A percentile compares a stretch with the other conserved stretches of the same genome.
These are phyloP conservation scores for Thinopyrum obtusiflorum DNA, from an alignment of 202 grass and related monocot genomes.

Conservation along the genomic window DNA sequence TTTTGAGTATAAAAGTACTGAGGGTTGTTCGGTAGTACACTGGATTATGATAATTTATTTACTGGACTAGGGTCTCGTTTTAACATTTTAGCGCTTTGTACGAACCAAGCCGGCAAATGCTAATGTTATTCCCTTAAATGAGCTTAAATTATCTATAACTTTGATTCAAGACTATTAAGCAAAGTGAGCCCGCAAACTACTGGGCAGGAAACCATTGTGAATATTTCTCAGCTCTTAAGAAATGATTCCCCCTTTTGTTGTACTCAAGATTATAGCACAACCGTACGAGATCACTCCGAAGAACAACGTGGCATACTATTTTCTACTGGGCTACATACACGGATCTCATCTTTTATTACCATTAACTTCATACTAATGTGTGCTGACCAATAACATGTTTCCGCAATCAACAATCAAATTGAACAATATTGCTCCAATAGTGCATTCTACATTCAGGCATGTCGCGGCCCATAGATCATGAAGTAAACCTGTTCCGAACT, in stretches of 20 bases:
- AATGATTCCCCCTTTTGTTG: neutral
- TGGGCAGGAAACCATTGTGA: neutral
- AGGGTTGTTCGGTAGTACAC: neutral
- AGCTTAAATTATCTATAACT: too few species aligned
- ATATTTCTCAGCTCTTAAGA: neutral
- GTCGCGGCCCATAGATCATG: slow-evolving; percentile 15
- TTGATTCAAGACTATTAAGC: too few species aligned
- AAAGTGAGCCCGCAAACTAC: neutral
- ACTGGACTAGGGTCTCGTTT: neutral
- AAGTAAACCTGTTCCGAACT: slow-evolving; percentile 40
- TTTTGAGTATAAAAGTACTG: neutral
- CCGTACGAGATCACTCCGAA: neutral
- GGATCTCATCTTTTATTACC: slow-evolving; percentile 20
- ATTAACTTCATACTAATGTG: neutral
- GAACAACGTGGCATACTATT: neutral
- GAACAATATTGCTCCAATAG: neutral
- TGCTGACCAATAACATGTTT: slow-evolving; percentile 4
- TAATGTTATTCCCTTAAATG: too few species aligned
- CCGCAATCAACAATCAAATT: neutral
- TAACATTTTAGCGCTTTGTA: neutral
- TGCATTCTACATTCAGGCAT: neutral
- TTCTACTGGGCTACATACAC: neutral
- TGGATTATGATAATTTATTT: neutral
- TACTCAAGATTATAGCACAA: neutral
- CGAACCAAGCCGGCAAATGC: neutral